A percentile compares a stretch with the other conserved stretches of the same genome.
Evolutionary conservation across 768 basidiomycete species (phyloP).

Genomic region (Panellus pusillus): DNA sequence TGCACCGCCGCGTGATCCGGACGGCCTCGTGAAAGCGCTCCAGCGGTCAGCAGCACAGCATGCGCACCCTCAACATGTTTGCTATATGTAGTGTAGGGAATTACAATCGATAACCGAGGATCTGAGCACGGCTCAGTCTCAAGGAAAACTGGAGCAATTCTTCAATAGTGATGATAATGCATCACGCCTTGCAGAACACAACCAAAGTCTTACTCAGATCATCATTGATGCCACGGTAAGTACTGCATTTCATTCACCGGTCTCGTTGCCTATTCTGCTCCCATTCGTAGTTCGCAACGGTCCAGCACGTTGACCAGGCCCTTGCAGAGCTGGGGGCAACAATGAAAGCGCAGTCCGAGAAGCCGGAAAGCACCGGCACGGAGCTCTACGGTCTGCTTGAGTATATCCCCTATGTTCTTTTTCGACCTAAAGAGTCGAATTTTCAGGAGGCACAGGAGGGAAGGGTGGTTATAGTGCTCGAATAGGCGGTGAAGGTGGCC

Average conservation of each 20-base stretch:
- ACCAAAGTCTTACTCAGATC: not conserved
- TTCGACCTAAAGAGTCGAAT: not conserved
- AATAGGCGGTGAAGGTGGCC: not conserved
- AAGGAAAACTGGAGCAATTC: not conserved
- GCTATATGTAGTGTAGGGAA: not conserved
- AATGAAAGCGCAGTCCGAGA: not conserved
- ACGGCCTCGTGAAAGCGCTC: not conserved
- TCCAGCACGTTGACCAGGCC: not conserved
- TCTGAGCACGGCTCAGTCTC: not conserved
- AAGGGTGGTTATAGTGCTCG: not conserved
- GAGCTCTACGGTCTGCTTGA: not conserved
- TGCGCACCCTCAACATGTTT: not conserved
- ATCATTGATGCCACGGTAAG: not conserved
- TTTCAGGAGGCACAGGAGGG: not conserved
- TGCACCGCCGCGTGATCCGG: too few species aligned
- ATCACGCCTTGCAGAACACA: not conserved
- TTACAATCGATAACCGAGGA: not conserved
- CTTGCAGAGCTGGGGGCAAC: not conserved
- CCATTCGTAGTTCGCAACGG: not conserved
- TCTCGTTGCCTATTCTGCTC: not conserved
- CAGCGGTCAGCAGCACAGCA: not conserved
- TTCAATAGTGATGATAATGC: not conserved
- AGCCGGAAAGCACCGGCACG: not conserved
- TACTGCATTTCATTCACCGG: not conserved
- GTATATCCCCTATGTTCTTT: not conserved